Evolutionary conservation across 139 green algal genomes (phyloP), one percentile per base, ranked within the genome.

Genomic region (Picochlorum sp.): DNA sequence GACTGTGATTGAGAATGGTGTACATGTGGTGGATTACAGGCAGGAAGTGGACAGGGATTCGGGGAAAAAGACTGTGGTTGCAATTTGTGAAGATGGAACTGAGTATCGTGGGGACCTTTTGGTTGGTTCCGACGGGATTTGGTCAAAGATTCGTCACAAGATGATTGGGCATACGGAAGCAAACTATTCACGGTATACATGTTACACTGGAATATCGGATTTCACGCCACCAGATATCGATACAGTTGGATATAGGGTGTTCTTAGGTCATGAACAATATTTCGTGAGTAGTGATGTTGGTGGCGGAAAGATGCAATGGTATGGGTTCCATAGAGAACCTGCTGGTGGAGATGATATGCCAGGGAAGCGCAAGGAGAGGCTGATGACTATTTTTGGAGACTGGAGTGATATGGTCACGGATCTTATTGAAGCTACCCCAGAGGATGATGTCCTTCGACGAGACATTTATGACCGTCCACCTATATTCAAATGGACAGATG

Each of bases 281-380:
- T 99, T 99, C 85, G 93, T 99, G n/a, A 82, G 56, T 65, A 89
- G 73, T 61, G 93, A 99, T 73, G 93, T 99, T n/a, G 93, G 93
- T 20, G 81, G 76, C 16, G 92, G 93, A 64, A 92, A 95, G 77
- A 94, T 95, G 86, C 93, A 98, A 81, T 98, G 89, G 86, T 98
- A 98, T 74, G 93, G 76, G 30, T 98, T 98, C 85, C 84, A 96
- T 79, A 88, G 92, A 72, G 89, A 97, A 73, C 68, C 84, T 0
- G 68, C 85, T 15, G 86, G 87, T 30, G 78, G 75, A 61, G 76
- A 69, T 13, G 84, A 92, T 56, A 30, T 63, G 11, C 34, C 71
- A 4, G 82, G 82, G 13, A 34, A 51, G 15, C 77, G 84, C 61
- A 95, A 96, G 78, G 64, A 77, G 58, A 76, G 88, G 9, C 79